A percentile compares a stretch with the other conserved stretches of the same genome.
phyloP scores from a whole-genome alignment of 148 eudicot genomes.

The Vaccinium corymbosum region DNA sequence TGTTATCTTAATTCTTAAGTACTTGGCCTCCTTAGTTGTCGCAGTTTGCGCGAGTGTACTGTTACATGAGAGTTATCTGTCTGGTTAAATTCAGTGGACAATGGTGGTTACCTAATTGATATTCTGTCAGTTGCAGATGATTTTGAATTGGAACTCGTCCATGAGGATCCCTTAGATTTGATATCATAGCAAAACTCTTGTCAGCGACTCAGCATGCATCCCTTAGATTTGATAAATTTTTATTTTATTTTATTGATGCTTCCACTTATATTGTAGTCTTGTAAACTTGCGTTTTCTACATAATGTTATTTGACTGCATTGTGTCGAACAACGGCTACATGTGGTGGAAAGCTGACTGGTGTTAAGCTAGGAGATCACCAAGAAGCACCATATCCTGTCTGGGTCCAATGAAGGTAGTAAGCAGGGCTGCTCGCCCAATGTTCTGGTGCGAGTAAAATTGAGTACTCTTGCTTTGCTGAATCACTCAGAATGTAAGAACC shows the following conservation, averaged over 20 bases:
- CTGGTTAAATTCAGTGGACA: neutral
- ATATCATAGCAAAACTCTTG: neutral
- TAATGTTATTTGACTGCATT: neutral
- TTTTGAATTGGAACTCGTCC: neutral
- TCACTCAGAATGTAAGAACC: neutral
- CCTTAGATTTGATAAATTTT: neutral
- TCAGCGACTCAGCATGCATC: neutral
- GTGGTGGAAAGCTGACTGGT: neutral
- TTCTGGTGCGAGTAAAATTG: neutral
- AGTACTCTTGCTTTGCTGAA: neutral
- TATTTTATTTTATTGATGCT: neutral
- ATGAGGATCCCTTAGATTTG: neutral
- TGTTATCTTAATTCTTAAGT: neutral
- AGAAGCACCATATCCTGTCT: neutral
- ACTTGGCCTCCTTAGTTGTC: neutral
- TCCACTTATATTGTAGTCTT: neutral
- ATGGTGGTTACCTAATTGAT: neutral
- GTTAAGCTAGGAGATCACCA: neutral
- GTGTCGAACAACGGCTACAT: neutral
- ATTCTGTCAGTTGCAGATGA: neutral
- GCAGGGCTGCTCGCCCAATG: neutral
- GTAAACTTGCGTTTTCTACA: neutral
- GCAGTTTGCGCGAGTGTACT: neutral
- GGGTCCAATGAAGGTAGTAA: neutral
- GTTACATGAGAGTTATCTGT: neutral